Evolutionary conservation across 345 rosid genomes (phyloP), one percentile per base, ranked within the genome.

Genomic region (Erucastrum elatum): DNA sequence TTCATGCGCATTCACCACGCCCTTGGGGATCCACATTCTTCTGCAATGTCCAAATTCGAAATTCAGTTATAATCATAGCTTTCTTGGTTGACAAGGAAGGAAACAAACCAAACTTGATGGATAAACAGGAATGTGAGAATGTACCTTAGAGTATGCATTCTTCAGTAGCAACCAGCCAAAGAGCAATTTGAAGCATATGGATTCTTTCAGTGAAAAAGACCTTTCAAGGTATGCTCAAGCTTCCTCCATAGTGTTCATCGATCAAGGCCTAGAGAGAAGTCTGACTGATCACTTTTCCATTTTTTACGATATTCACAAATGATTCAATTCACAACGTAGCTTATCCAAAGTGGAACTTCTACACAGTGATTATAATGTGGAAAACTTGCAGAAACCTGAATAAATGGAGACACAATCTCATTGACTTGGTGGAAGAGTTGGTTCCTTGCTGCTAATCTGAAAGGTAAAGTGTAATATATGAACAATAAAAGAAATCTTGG

Each of bases 211-310:
- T 2, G 5, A 26, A 2, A 21, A 51, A 68, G 12, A 46, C 74
- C 17, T 65, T 29, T 66, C 64, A 49, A 64, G 31, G 77, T 44
- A 87, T 68, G 56, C 79, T 70, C 77, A 94, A 80, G 79, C 71
- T 86, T 84, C 98, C 97, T 68, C 94, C 97, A 79, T 92, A 94
- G 69, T 71, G 68, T 81, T 86, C 93, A 83, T 78, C 82, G 66
- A 92, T 84, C 68, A 84, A 84, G 51, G 88, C 88, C 97, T 94
- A 56, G 26, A 7, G 13, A 6, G 17, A 11, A 65, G 10, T 65
- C 8, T 44, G 7, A 53, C 8, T 44, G 7, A 53, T 61, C 9
- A 72, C 67, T 71, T 29, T 25, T 8, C 10, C 11, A 49, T 66
- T 61, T n/a, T 61, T 13, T 13, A 44, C 1, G 8, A 70, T 39